Base-by-base conservation (phyloP, 2,329 filamentous ascomycete species). In the Trichoderma lentiforme region DNA sequence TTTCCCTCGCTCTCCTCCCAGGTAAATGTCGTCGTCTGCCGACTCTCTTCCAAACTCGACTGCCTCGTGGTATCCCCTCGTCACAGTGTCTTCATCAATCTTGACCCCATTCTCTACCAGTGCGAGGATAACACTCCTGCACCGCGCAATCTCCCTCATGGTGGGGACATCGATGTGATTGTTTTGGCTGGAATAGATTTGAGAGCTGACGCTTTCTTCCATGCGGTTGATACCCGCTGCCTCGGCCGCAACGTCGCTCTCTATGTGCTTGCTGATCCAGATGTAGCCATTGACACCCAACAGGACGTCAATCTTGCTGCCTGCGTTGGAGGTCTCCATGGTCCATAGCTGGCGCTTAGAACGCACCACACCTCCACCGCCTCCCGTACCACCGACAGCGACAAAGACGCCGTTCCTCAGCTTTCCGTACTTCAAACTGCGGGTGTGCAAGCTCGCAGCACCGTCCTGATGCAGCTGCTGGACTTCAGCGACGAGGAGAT, bases 241-340 rank as follows among this genome's bases (percentile, higher is more conserved):
- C 57, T 87, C 83, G 51, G 81, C 79, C 53, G 82, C 80, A 6
- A 82, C 81, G n/a, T 87, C 86, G 43, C 87, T 87, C 75, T 93
- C 90, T 8, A 92, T 84, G 77, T 97, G 94, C 83, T 93, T 95
- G 81, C 91, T 91, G 78, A 98, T 95, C 92, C 94, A 99, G 72
- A 98, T 94, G 80, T 97, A 98, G 1, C 96, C 96, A 78, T 99
- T 99, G 51, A 99, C 96, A 3, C 96, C 96, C 1, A 99, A 86
- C 67, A 97, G 88, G 8, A 98, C 90, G 79, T 98, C 93, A 32
- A 99, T 88, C 74, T 90, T 91, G 67, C 89, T 86, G 39, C 87
- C 86, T 39, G 87, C 85, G 74, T 85, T 83, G 53, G 83, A 84
- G 6, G 80, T 81, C 72, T 91, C 88, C 76, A 97, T 84, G 0